Evolutionary conservation across 176 grass and related monocot genomes (phyloP).

Genomic region (Poa annua): DNA sequence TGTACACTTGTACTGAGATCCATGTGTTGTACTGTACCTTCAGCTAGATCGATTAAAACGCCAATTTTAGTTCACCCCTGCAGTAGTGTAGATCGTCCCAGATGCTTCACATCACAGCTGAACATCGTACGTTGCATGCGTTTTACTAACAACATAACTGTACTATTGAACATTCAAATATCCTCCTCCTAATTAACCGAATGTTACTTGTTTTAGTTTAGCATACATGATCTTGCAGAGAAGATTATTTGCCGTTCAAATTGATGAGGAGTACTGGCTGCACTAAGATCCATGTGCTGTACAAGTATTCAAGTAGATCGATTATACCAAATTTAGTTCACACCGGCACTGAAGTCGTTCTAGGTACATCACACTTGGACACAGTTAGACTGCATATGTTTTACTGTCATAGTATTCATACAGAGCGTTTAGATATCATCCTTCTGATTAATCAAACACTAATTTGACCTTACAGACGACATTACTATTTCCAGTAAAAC

Average conservation of each 20-base stretch:
- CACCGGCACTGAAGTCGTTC: neutral
- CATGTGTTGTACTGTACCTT: neutral
- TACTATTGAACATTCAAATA: too few species aligned
- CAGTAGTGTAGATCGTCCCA: neutral
- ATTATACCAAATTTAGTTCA: neutral
- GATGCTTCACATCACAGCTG: neutral
- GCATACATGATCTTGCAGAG: too few species aligned
- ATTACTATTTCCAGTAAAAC: too few species aligned
- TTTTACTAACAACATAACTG: too few species aligned
- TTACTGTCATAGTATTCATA: too few species aligned
- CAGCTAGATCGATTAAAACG: neutral
- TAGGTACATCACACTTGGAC: neutral
- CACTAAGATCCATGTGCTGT: neutral
- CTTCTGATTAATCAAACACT: too few species aligned
- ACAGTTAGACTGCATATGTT: too few species aligned
- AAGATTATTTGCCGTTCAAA: neutral
- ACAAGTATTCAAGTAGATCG: neutral
- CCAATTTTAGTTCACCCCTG: neutral
- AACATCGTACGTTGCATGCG: neutral
- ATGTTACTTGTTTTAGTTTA: too few species aligned
- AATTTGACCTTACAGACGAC: too few species aligned
- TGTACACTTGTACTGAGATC: neutral
- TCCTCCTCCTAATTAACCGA: too few species aligned
- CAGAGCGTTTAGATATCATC: too few species aligned
- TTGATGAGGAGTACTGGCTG: neutral